Evolutionary conservation across 257 asterid species (phyloP), one percentile per base, ranked within the genome.

Genomic region (Ilex asprella): DNA sequence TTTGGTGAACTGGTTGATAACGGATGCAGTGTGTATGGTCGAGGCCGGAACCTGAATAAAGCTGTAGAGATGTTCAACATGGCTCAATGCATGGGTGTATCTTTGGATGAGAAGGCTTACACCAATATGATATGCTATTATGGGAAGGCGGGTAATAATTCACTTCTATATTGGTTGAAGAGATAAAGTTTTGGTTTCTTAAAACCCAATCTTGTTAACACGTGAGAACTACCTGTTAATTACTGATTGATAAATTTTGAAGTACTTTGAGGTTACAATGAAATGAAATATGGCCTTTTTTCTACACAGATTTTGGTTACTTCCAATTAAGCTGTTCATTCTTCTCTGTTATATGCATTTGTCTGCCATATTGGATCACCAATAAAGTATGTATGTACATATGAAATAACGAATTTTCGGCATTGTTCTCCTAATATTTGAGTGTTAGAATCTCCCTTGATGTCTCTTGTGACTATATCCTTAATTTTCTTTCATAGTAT

Each of bases 101-200:
- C 82, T 44, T 66, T 92, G 86, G 98, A 89, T 79, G 98, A 86
- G 83, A 92, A 89, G 81, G 81, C 82, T 51, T 89, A 86, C 75
- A 83, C 93, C 65, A 92, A 86, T 72, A 72, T 92, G 85, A 92
- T 92, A 70, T 71, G 75, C 79, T 83, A 81, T 68, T 91, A 80
- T 57, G 98, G 95, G 66, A 92, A 92, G 86, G 89, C 97, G 63
- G 97, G 98, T 92, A 57, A 27, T 2, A 7, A 16, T 53, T 53
- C 15, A 21, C 30, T 46, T 46, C 52, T 46, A 46, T 46, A 7
- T 46, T 46, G 52, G 10, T 46, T 4, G 52, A 46, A 46, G 52
- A 46, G 52, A 46, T 46, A 46, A 46, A 10, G 6, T 46, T 46
- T 11, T 3, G 52, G 15, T 46, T 46, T 10, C 52, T 46, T 46